Conservation (phyloP, 2,329 filamentous ascomycete genomes). For the Ascosphaera aggregata region DNA sequence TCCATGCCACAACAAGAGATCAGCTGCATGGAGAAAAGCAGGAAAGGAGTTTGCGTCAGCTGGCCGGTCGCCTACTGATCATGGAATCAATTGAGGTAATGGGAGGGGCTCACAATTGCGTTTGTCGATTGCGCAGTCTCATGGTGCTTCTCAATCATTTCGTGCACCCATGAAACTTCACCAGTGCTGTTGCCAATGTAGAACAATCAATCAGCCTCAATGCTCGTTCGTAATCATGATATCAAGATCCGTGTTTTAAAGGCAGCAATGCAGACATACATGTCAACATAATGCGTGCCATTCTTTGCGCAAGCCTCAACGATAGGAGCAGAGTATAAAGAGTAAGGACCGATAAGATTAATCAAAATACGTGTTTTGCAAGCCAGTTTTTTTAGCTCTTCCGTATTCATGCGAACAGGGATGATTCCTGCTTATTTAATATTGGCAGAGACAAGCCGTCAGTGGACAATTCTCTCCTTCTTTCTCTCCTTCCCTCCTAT, state of each 20-base stretch:
- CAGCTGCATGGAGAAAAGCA: constrained; percentile 23
- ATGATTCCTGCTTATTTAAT: constrained; percentile 24
- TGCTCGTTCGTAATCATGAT: background rate
- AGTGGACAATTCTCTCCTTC: no score
- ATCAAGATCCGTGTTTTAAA: background rate
- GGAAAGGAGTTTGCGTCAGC: background rate
- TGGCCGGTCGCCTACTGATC: background rate
- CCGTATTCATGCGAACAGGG: constrained; percentile 22
- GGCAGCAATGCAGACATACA: constrained; percentile 14
- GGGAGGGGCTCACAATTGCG: constrained; percentile 27
- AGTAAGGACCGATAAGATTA: constrained; percentile 39
- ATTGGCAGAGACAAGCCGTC: no score
- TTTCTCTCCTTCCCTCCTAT: no score
- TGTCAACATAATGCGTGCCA: constrained; percentile 45
- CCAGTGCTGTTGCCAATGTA: constrained; percentile 28
- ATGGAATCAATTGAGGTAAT: background rate
- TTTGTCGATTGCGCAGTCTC: constrained; percentile 33
- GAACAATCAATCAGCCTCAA: constrained; percentile 1
- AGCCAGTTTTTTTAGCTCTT: constrained; percentile 27
- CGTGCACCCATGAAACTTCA: constrained; percentile 38
- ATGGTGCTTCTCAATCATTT: constrained; percentile 39
- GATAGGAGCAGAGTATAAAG: constrained; percentile 38
- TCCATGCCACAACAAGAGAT: constrained; percentile 38
- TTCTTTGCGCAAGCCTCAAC: constrained; percentile 39
- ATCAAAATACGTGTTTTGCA: constrained; percentile 34